These are phyloP conservation scores for Poa pratensis DNA, from an alignment of 176 grass and related monocot species.

Conservation along the genomic window DNA sequence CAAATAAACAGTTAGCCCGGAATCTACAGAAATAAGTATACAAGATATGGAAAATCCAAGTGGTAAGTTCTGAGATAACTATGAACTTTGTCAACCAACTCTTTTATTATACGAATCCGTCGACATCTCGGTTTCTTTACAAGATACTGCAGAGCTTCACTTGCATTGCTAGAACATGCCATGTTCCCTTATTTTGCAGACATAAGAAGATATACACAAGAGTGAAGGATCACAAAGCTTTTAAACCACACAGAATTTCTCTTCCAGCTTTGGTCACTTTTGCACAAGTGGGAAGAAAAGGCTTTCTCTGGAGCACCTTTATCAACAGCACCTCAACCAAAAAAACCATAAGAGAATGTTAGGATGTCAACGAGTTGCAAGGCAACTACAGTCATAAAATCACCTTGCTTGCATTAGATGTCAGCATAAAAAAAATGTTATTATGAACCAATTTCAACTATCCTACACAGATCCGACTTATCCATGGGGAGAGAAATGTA, in stretches of 20 bases:
- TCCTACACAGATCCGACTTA: neutral
- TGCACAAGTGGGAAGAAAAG: neutral
- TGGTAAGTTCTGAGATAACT: neutral
- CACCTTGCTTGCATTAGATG: neutral
- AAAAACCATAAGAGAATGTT: neutral
- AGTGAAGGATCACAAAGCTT: neutral
- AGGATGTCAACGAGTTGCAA: neutral
- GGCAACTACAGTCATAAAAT: neutral
- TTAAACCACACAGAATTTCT: neutral
- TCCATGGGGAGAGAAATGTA: neutral
- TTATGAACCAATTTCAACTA: neutral
- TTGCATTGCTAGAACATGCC: neutral
- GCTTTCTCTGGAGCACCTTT: neutral
- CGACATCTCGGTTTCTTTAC: slow-evolving; percentile 33
- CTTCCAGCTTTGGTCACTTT: slow-evolving; percentile 12
- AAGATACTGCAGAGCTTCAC: slow-evolving; percentile 13
- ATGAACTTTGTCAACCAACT: neutral
- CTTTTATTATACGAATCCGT: neutral
- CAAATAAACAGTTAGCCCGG: neutral
- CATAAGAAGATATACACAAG: slow-evolving; percentile 10
- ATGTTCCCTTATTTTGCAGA: slow-evolving; percentile 9
- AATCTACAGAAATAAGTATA: neutral
- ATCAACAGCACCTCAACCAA: neutral
- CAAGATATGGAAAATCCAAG: neutral
- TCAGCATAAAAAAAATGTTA: neutral